Conservation (phyloP, 75 land plant genomes). For the Picea sitchensis region DNA sequence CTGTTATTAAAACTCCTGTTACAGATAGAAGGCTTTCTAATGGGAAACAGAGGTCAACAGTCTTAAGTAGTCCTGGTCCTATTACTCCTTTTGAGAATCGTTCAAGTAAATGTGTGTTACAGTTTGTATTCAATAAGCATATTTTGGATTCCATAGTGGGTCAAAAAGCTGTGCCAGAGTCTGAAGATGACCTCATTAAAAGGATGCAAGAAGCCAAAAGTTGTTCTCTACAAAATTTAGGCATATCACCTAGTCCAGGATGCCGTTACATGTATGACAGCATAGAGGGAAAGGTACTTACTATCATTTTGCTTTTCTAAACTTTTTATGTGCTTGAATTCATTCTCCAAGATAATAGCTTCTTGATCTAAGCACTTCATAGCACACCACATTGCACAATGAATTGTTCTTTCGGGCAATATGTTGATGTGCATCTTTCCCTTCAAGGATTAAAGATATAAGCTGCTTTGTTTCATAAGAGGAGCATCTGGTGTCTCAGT, state of each 20-base stretch:
- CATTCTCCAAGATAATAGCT: not conserved
- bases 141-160: conserved; percentile 9
- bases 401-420: not conserved
- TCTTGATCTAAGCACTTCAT: not conserved
- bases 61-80: conserved; percentile 7
- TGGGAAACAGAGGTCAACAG: conserved; percentile 11
- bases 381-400: not conserved
- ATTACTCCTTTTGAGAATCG: conserved; percentile 82
- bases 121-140: conserved; percentile 45
- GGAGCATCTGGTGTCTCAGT: conserved; percentile 31
- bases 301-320: not conserved
- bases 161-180: conserved; percentile 10
- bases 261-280: conserved; percentile 86
- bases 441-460: not conserved
- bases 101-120: conserved; percentile 57
- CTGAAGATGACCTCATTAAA: conserved; percentile 70
- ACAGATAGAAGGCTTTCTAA: conserved; percentile 22
- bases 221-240: conserved; percentile 48
- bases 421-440: not conserved
- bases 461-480: not conserved
- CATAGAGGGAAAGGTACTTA: conserved; percentile 69
- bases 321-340: not conserved
- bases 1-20: conserved; percentile 17
- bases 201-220: conserved; percentile 46
- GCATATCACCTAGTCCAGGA: conserved; percentile 48